A percentile compares a stretch with the other conserved stretches of the same genome.
Conservation (phyloP, 2,329 filamentous ascomycete genomes). For the Aspergillus pseudoterreus region DNA sequence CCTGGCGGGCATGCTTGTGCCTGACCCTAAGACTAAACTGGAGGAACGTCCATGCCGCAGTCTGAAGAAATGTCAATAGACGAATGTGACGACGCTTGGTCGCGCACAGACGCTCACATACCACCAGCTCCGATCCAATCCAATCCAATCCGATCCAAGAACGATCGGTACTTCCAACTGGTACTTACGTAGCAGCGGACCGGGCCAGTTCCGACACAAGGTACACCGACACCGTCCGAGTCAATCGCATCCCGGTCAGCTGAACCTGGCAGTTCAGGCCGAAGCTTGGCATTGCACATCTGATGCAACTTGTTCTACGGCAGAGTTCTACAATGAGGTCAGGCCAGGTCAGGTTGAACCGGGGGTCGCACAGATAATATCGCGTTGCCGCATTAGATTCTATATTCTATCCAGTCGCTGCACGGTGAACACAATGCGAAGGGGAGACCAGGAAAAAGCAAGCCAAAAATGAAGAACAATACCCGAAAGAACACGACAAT, state of each 20-base stretch:
- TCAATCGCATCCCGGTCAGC: neutral
- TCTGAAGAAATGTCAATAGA: too few species aligned
- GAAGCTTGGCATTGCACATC: neutral
- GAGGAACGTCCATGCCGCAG: too few species aligned
- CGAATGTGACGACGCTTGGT: too few species aligned
- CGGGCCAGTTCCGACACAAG: neutral
- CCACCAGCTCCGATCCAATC: too few species aligned
- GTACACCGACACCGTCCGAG: neutral
- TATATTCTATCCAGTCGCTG: constrained; percentile 4
- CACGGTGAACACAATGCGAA: neutral
- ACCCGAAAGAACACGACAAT: neutral
- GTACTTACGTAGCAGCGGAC: neutral
- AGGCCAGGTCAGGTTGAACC: neutral
- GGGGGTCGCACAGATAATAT: neutral
- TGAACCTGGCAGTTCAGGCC: neutral
- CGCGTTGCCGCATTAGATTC: constrained; percentile 9
- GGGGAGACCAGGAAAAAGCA: neutral
- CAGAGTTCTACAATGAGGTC: neutral
- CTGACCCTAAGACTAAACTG: too few species aligned
- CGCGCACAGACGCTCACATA: too few species aligned
- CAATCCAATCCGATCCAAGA: too few species aligned
- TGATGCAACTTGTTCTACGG: neutral
- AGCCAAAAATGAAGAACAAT: neutral
- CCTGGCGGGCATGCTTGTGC: too few species aligned
- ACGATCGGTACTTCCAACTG: neutral